These are phyloP conservation scores for Fusarium sp. DNA, from an alignment of 2,329 filamentous ascomycete genomes.

Conservation along the genomic window DNA sequence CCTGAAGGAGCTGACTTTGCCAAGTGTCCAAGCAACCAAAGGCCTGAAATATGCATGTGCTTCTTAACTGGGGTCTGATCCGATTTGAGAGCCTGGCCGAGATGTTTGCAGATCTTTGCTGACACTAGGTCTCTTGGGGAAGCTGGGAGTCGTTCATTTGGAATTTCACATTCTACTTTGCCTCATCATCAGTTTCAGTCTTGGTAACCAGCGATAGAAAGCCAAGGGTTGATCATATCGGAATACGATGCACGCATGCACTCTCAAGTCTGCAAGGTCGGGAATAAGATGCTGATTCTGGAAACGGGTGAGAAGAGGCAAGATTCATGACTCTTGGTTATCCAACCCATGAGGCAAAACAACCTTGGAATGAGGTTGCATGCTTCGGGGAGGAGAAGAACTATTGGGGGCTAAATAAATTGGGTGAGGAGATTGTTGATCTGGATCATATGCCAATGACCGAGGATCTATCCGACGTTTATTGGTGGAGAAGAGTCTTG, in stretches of 20 bases:
- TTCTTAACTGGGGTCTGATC: neutral
- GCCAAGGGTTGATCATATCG: neutral
- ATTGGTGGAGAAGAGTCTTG: constrained; percentile 7
- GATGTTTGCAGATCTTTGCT: neutral
- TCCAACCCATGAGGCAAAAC: neutral
- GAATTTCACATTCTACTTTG: neutral
- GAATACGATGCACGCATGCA: neutral
- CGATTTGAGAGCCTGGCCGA: neutral
- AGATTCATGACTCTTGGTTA: neutral
- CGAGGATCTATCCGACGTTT: neutral
- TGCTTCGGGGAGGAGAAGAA: neutral
- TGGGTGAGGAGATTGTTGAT: constrained; percentile 4
- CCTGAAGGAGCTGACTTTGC: neutral
- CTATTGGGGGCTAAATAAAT: constrained; percentile 8
- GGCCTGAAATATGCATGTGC: neutral
- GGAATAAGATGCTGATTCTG: neutral
- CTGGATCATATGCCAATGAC: neutral
- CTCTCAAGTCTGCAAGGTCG: neutral
- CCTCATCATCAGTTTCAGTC: neutral
- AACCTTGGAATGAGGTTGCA: neutral
- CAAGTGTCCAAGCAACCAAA: neutral
- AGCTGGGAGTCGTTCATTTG: neutral
- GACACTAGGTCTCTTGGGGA: constrained; percentile 1
- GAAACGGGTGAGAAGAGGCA: neutral
- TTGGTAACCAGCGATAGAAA: neutral